Evolutionary conservation across 176 grass and related monocot species (phyloP), one percentile per base, ranked within the genome.

Genomic region (Echinochloa phyllopogon): DNA sequence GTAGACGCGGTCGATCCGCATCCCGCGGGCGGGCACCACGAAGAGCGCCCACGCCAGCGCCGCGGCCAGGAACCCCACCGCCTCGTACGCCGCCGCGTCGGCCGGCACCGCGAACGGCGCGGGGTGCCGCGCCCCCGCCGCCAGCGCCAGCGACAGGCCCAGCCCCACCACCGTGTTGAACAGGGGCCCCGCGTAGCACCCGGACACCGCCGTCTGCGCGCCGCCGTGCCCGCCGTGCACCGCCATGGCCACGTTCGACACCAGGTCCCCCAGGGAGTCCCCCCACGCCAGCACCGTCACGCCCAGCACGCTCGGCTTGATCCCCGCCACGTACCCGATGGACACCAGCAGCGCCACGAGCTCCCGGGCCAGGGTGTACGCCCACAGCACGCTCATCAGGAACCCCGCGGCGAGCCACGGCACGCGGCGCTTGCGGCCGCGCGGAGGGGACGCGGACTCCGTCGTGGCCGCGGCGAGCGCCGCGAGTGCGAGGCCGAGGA

Each of bases 221-320:
- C 95, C 95, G 20, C 80, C 88, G 2, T 60, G 6, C 0, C 90
- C 90, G 4, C 92, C 90, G 81, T 91, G 93, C 69, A 65, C 58
- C 8, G 95, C 90, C 88, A 97, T 97, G 0, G 90, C 88, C 15
- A 97, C 88, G 74, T 97, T 91, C 0, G 95, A 92, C 0, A 94
- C 91, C 3, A 97, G 82, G 80, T 97, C 92, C n/a, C 95, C 95
- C 1, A 94, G 89, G 0, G 95, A 97, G 83, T 97, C 91, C 0
- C 95, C 95, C 92, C 95, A 97, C 42, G 95, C 95, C 36, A 97
- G 78, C 75, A 97, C 92, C 36, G 95, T 97, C 40, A 97, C 72
- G 55, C 92, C 92, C 48, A 97, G 79, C 44, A 97, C 90, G 61
- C 86, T 76, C 14, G 95, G 72, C 72, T 86, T 91, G 49, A 97